Base-by-base conservation (phyloP, 73 alveolate species). In the Urostyla sp. region DNA sequence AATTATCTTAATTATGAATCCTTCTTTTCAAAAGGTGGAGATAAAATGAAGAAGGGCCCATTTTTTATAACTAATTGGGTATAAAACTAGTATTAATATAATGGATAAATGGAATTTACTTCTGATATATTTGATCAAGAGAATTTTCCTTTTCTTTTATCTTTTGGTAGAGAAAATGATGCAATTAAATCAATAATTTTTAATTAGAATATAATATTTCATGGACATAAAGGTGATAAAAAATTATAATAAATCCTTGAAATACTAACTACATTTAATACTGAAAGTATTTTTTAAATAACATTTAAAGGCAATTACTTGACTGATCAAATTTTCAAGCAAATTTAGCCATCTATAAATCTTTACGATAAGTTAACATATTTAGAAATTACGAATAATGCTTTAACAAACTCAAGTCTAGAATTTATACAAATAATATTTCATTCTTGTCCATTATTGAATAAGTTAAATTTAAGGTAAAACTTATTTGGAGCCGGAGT, bases 121-220 rank as follows among this genome's bases (percentile, higher is more conserved):
- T 67, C 44, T 32, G 83, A 69, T 34, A 18, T n/a, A 15, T 69
- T 69, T 28, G 83, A 69, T n/a, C 67, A 49, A 7, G 34, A 69
- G 3, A 69, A 69, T 48, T 69, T 69, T 55, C 83, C 83, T 5
- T 69, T 46, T 30, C 32, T 69, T 4, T 23, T 69, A 23, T 45
- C 83, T 2, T 69, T 69, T 55, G 83, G 83, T 4, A 44, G 83
- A 48, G 83, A 69, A 31, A 69, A 45, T 46, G 83, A 69, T 44
- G 40, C 83, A 8, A 44, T 69, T 23, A 69, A 69, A 31, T 7
- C 54, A 7, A 27, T 69, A 13, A 10, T 46, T 1, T 69, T 69
- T 69, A 55, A 16, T 11, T 10, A 40, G 52, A n/a, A n/a, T n/a
- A n/a, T n/a, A n/a, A n/a, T n/a, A n/a, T 10, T 16, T 40, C 10